Conservation (phyloP, 805 yeast genomes). For the Saccharomycopsis javanensis region DNA sequence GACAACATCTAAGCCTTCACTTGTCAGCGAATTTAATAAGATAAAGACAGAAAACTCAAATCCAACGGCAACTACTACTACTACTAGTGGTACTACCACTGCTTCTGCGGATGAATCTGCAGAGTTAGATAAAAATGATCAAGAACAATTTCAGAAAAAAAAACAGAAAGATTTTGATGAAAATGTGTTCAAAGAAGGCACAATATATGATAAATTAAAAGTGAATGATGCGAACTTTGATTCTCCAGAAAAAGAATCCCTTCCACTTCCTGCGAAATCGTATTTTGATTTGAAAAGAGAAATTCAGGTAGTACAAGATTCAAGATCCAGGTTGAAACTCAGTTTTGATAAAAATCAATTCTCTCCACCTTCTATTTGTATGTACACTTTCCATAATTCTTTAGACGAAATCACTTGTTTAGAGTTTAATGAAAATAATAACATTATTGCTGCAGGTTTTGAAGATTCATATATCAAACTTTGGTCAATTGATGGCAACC, state of each 20-base stretch:
- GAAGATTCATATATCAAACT: conserved; percentile 83
- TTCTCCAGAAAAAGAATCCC: conserved; percentile 60
- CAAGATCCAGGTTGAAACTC: conserved; percentile 55
- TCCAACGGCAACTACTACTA: conserved; percentile 6
- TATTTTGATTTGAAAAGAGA: conserved; percentile 72
- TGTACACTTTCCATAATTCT: conserved; percentile 97
- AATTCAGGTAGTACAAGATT: conserved; percentile 70
- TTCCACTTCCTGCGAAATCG: conserved; percentile 83
- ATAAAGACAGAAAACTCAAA: conserved; percentile 37
- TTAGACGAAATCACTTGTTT: conserved; percentile 79
- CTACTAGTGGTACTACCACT: neutral
- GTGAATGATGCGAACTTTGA: conserved; percentile 35
- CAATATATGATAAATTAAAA: conserved; percentile 27
- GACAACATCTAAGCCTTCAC: conserved; percentile 30
- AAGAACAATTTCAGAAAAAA: conserved; percentile 5
- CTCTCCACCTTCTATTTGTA: conserved; percentile 86
- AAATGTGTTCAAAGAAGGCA: conserved; percentile 21
- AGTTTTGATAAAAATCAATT: conserved; percentile 39
- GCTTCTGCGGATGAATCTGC: neutral
- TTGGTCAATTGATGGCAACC: conserved; percentile 91
- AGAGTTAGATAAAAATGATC: neutral
- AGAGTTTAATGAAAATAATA: conserved; percentile 79
- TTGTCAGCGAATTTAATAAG: conserved; percentile 59
- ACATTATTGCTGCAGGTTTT: conserved; percentile 87
- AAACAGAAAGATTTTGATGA: conserved; percentile 21